Evolutionary conservation across 305 asterid species (phyloP), one percentile per base, ranked within the genome.

Genomic region (Nicotiana rustica): DNA sequence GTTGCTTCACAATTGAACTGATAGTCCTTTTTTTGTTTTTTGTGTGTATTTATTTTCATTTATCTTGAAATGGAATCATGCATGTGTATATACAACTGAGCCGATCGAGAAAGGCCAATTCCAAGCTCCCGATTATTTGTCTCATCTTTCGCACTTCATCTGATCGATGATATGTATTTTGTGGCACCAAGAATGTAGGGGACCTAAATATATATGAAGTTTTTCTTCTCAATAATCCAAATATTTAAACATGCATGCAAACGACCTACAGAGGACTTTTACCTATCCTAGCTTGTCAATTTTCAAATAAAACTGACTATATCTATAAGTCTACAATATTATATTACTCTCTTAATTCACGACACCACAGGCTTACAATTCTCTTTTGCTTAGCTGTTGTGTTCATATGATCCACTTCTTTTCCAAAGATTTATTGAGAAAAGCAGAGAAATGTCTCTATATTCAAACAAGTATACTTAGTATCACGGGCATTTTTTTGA

Each of bases 171-270:
- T 85, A 81, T 15, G 82, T 85, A 67, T 79, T 87, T 83, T 81
- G 83, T 84, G 86, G 85, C 85, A 81, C 87, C 85, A 82, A 85
- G 81, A 86, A 84, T 67, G 89, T 85, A 25, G 91, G 95, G 97
- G 93, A 89, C 97, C 95, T 89, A 47, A 78, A 80, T 25, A 62
- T 25, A 62, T 35, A 13, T 78, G 41, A 73, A 6, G 64, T 75
- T 52, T 19, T 25, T 49, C 8, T 49, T 52, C 80, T 75, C 65
- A 75, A 75, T 75, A 75, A 75, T 75, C 65, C 80, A 75, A 75
- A 75, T 3, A 15, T 2, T 75, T 7, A 21, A 79, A 49, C 82
- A 61, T 79, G 76, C 82, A 79, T 62, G 62, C 49, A 41, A 79
- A 52, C 80, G 80, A 75, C 80, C 78, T 75, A 75, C 7, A 4